Percentiles rank a stretch among this genome's conserved stretches.
Conservation (phyloP, 2,329 filamentous ascomycete species). For the Blastomyces emzantsi region DNA sequence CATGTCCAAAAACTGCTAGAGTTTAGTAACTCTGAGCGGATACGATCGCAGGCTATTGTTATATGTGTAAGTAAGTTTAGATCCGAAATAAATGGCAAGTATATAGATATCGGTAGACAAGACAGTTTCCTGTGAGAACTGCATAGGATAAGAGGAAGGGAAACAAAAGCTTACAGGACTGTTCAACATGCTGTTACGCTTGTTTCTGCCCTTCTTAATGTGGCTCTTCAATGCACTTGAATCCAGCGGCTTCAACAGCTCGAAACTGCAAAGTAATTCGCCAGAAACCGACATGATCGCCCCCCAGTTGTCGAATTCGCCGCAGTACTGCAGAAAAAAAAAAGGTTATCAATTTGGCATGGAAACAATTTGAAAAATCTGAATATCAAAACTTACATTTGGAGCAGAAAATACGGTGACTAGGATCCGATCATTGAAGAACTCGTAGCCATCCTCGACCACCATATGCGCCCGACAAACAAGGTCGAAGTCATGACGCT, state of each 20-base stretch:
- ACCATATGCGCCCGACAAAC: constrained; percentile 99
- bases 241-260: constrained; percentile 90
- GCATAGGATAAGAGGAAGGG: constrained; percentile 12
- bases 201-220: constrained; percentile 96
- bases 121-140: constrained; percentile 17
- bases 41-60: constrained; percentile 34
- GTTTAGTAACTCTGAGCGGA: constrained; percentile 38
- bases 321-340: constrained; percentile 64
- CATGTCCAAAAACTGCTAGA: background rate
- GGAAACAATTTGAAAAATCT: constrained; percentile 17
- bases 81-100: constrained; percentile 11
- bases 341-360: constrained; percentile 13
- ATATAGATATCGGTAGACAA: constrained; percentile 9
- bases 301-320: constrained; percentile 98
- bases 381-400: constrained; percentile 58
- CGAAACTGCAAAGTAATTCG: constrained; percentile 92
- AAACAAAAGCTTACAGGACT: constrained; percentile 70
- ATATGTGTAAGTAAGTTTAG: constrained; percentile 16
- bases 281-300: constrained; percentile 96
- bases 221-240: constrained; percentile 95
- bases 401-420: constrained; percentile 97
- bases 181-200: constrained; percentile 89
- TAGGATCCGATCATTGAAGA: constrained; percentile 89
- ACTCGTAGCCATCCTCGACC: constrained; percentile 97
- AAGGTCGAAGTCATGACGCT: constrained; percentile 91